Conservation (phyloP, 331 rosid genomes). For the Dryas integrifolia region DNA sequence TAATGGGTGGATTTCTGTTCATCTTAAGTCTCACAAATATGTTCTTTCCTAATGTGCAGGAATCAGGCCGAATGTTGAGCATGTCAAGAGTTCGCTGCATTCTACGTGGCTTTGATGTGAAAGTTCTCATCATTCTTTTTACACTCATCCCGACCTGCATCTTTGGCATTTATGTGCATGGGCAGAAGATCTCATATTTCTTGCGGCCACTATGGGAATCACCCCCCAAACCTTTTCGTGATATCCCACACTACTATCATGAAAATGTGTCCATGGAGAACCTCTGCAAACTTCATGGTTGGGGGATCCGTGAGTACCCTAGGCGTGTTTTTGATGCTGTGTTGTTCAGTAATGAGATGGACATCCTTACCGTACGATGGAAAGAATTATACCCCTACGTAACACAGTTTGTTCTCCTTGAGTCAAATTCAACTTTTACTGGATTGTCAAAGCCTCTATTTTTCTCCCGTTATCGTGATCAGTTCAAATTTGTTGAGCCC, state of each 20-base stretch:
- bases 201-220: conserved; percentile 93
- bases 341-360: conserved; percentile 89
- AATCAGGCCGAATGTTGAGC: conserved; percentile 60
- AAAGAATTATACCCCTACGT: conserved; percentile 80
- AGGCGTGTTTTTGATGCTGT: conserved; percentile 97
- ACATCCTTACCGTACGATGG: conserved; percentile 84
- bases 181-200: conserved; percentile 96
- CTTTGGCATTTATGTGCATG: conserved; percentile 68
- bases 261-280: conserved; percentile 81
- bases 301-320: conserved; percentile 83
- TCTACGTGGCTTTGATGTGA: conserved; percentile 80
- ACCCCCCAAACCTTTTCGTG: conserved; percentile 77
- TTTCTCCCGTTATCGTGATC: conserved; percentile 50
- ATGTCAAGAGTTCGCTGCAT: conserved; percentile 91
- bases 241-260: conserved; percentile 81
- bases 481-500: conserved; percentile 69
- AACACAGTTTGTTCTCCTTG: conserved; percentile 82
- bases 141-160: conserved; percentile 67
- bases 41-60: conserved; percentile 46
- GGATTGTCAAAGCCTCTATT: conserved; percentile 70
- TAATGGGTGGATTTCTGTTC: conserved; percentile 14
- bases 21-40: conserved; percentile 1
- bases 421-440: conserved; percentile 89
- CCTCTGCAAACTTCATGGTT: conserved; percentile 88
- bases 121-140: conserved; percentile 67